A percentile compares a stretch with the other conserved stretches of the same genome.
phyloP scores from a whole-genome alignment of 2,329 filamentous ascomycete species.

The Penicillium occitanis region DNA sequence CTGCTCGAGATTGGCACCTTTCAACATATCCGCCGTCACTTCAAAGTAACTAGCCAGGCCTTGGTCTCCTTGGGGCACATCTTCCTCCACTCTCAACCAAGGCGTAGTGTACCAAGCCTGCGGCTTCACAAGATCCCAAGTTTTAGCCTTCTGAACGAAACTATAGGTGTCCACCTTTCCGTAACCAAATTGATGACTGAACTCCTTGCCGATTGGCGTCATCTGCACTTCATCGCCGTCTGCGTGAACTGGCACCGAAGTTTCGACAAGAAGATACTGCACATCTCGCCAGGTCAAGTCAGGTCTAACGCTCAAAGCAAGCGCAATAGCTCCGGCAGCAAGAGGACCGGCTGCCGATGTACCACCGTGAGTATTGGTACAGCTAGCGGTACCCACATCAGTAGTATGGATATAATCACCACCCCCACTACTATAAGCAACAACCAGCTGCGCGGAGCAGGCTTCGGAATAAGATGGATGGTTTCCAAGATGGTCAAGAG shows the following conservation, averaged over 20 bases:
- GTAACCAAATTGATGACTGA: constrained; percentile 92
- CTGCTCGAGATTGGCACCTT: constrained; percentile 76
- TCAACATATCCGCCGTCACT: constrained; percentile 77
- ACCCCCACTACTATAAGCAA: constrained; percentile 92
- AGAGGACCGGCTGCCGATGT: constrained; percentile 94
- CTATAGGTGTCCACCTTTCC: constrained; percentile 89
- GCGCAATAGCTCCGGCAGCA: constrained; percentile 85
- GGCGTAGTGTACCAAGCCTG: constrained; percentile 94
- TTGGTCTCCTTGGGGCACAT: constrained; percentile 78
- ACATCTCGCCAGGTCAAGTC: constrained; percentile 92
- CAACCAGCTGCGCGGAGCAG: constrained; percentile 91
- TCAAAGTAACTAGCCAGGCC: constrained; percentile 79
- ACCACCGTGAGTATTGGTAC: constrained; percentile 81
- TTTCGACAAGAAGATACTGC: constrained; percentile 85
- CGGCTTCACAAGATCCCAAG: constrained; percentile 85
- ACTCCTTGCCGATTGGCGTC: constrained; percentile 78
- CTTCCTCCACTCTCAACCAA: constrained; percentile 85
- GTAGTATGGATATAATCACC: constrained; percentile 93
- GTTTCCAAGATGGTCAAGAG: constrained; percentile 79
- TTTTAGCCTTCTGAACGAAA: constrained; percentile 81
- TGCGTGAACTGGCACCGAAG: constrained; percentile 75
- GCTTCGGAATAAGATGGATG: constrained; percentile 96
- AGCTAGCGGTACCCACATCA: constrained; percentile 80
- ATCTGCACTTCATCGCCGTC: constrained; percentile 76
- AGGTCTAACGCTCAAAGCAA: constrained; percentile 79